Evolutionary conservation across 129 eudicot species (phyloP), one percentile per base, ranked within the genome.

Genomic region (Smallanthus sonchifolius): DNA sequence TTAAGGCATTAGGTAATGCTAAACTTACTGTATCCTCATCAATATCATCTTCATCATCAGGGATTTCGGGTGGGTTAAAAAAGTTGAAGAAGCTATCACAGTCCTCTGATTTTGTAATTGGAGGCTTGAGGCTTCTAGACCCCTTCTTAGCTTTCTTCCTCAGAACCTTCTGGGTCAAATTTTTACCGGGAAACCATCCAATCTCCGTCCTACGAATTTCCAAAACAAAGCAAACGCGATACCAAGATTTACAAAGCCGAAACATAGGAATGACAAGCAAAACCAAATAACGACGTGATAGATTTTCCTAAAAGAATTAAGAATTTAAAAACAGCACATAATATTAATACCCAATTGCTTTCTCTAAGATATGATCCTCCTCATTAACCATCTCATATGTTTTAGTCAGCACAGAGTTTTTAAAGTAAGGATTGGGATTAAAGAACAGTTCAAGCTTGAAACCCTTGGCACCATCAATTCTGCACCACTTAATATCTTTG

Each of bases 21-120:
- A 28, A 65, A 64, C 98, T 82, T 82, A 87, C 92, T 0, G 82
- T 60, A 35, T 88, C 94, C 36, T 85, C 94, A 49, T 88, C 94
- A 64, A 91, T 78, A 28, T 95, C 97, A 5, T 86, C 96, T 54
- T 84, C 97, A 59, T 87, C 86, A 51, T 88, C 97, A 14, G 97
- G 96, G 67, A 95, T 88, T 79, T 86, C 72, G 7, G 99, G 99
- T 17, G 97, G 99, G 34, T 81, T 84, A 70, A 95, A 95, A 76
- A 95, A 95, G 74, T 95, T 95, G 83, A 95, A 95, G 82, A 95
- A 95, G 74, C 99, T 91, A 63, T 86, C 92, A 77, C 99, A 95
- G 11, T 82, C 75, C 62, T 95, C 97, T 8, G 94, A 88, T 83
- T 88, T 91, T 14, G 90, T 91, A 51, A 91, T 87, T 30, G 96